Evolutionary conservation across 225 moss, liverwort and hornwort species (phyloP), one percentile per base, ranked within the genome.

Genomic region (Asterella californica): DNA sequence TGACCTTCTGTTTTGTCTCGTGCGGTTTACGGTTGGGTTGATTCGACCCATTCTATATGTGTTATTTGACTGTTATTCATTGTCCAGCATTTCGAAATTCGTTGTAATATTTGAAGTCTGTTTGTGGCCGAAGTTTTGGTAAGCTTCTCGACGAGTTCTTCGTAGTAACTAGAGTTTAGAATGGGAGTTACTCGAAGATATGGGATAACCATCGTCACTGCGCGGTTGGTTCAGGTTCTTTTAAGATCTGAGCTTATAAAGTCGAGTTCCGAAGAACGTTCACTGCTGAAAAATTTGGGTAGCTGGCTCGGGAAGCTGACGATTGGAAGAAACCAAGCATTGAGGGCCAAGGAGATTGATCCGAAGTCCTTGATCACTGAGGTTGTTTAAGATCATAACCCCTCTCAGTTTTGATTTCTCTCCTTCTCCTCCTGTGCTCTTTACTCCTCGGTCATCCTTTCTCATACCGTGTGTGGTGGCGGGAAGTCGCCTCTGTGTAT

Each of bases 291-390:
- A 80, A 95, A 99, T 75, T 84, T 99, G 84, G 99, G 99, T 78
- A 95, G 95, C 78, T 99, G 99, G 99, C 87, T 99, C 83, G 99
- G 99, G 73, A 99, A 99, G 84, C 82, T 99, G 75, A 99, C 99
- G 24, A 99, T 99, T 79, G 95, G 99, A 61, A 92, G 92, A 82
- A 99, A 99, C 83, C 95, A 95, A 74, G 86, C 93, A 46, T 85
- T 99, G 85, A 86, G 99, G 88, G 99, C 99, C 38, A 92, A 92
- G 77, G 99, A 99, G 83, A 91, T 99, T 84, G 93, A 99, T 88
- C 99, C 99, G 25, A 99, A 99, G 83, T 91, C 93, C 79, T 88
- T 99, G 18, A 96, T 96, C 81, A 90, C 89, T 48, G 94, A 96
- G 96, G 96, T 96, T 63, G 18, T 86, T 80, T 75, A 55, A 47